Conservation (phyloP, 2,329 filamentous ascomycete genomes). For the Triangularia setosa region DNA sequence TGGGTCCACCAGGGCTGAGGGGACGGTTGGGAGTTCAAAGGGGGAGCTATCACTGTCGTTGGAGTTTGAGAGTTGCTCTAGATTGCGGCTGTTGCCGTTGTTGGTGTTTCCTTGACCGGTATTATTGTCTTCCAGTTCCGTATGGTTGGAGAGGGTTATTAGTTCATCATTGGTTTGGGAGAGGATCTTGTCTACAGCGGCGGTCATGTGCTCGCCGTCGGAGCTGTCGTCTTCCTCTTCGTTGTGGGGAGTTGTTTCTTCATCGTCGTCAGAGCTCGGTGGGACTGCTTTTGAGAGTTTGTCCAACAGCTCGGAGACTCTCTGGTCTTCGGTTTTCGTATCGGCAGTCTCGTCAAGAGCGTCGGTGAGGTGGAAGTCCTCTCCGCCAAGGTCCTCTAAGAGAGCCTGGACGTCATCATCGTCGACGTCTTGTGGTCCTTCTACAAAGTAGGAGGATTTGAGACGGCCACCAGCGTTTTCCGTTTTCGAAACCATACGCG, state of each 20-base stretch:
- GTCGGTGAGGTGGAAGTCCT: constrained; percentile 28
- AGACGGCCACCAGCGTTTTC: neutral
- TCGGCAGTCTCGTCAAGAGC: constrained; percentile 6
- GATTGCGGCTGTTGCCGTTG: neutral
- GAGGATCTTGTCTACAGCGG: constrained; percentile 43
- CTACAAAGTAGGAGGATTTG: constrained; percentile 36
- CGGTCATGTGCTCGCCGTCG: constrained; percentile 47
- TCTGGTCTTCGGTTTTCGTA: constrained; percentile 27
- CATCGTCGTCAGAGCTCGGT: neutral
- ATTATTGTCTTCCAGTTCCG: neutral
- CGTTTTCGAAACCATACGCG: neutral
- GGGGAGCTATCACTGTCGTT: constrained; percentile 18
- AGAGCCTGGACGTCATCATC: constrained; percentile 46
- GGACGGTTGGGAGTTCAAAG: constrained; percentile 45
- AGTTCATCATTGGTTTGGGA: constrained; percentile 45
- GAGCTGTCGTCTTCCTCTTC: constrained; percentile 37
- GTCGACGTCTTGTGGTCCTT: constrained; percentile 28
- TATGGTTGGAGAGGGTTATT: constrained; percentile 15
- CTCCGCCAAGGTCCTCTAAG: constrained; percentile 39
- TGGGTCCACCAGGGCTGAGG: constrained; percentile 37
- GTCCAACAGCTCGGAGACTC: constrained; percentile 32
- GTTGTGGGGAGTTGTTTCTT: constrained; percentile 4
- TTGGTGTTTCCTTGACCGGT: neutral
- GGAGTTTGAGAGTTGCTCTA: neutral
- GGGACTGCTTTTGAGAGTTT: constrained; percentile 29